Evolutionary conservation across 2,329 filamentous ascomycete species (phyloP), one percentile per base, ranked within the genome.

Genomic region (Camillea tinctor): DNA sequence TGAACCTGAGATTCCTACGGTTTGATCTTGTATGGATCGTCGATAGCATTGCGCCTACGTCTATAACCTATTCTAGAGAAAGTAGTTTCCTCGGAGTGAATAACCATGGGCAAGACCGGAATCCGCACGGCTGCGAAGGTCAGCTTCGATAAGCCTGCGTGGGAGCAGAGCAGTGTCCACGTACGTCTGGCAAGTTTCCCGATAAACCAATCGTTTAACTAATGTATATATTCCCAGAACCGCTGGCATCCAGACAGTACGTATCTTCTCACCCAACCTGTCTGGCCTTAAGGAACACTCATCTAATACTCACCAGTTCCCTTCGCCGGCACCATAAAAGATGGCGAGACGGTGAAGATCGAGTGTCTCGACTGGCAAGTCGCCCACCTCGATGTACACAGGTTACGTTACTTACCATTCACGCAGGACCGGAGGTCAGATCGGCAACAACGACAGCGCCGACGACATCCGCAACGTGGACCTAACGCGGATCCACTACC

Each of bases 241-340:
- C 84, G 93, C 74, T 97, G 93, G 93, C 93, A 97, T 72, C 93
- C 93, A 40, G 93, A 96, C 66, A 89, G 91, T 93, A 81, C 56
- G 81, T 71, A 19, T n/a, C n/a, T 30, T 15, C 30, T 30, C 20
- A 13, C 36, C 17, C 21, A 19, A 49, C 40, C 55, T 11, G 26
- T 30, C 50, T 11, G 5, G n/a, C n/a, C 17, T 53, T 6, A 24
- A 57, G 19, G 21, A 58, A 20, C 1, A 5, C 15, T n/a, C 44
- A 17, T 44, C 55, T 54, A 50, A 57, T 48, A 30, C 50, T 48
- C 55, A 44, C 3, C 62, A 95, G 91, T 96, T 55, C 93, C 93
- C 0, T 86, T 84, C 58, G 83, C 82, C 55, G 90, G 82, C 30
- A 86, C 83, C 1, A 92, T 97, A 70, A 88, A 90, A 68, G 88